Base-by-base conservation (phyloP, 2,329 filamentous ascomycete genomes). In the Aspergillus fumigatiaffinis region DNA sequence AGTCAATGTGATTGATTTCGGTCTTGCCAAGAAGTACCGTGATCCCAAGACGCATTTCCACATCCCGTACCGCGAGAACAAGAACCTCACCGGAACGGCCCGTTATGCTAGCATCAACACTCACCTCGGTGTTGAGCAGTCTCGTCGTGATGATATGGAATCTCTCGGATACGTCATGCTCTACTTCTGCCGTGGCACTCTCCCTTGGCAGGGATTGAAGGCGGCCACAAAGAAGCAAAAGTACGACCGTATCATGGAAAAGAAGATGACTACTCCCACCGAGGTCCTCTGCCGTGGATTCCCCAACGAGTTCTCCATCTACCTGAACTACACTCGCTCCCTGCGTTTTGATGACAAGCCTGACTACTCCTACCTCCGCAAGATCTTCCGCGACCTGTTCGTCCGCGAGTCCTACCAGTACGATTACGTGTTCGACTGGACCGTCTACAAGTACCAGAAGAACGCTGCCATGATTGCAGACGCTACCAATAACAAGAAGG, bases 21-120 rank as follows among this genome's bases (percentile, higher is more conserved):
- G 94, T 83, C 83, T 99, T 66, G 94, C 94, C 74, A 99, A 97
- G 89, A 97, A 97, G 83, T 99, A 97, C 83, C 90, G 94, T 66
- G 94, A 97, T 83, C 94, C 94, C 60, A 99, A 99, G 88, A 97
- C 94, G 59, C 93, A 97, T 80, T 97, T 97, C 83, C 94, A 99
- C 80, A 99, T 97, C 61, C 94, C 94, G 50, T 97, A 99, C 84
- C 88, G 94, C 81, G 94, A 97, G 91, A 97, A 97, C 88, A 97
- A 99, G 90, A 97, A 97, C 85, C 82, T 99, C 79, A 99, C 94
- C 54, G 94, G 94, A 76, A 99, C 94, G 70, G 94, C 94, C 70
- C 93, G 94, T 76, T 99, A 99, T 79, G 94, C 94, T 62, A 95
- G 90, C 62, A 99, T 99, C 82, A 99, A 99, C 83, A 99, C 94